Base-by-base conservation (phyloP, 2,329 filamentous ascomycete genomes). In the Curvularia sp. region DNA sequence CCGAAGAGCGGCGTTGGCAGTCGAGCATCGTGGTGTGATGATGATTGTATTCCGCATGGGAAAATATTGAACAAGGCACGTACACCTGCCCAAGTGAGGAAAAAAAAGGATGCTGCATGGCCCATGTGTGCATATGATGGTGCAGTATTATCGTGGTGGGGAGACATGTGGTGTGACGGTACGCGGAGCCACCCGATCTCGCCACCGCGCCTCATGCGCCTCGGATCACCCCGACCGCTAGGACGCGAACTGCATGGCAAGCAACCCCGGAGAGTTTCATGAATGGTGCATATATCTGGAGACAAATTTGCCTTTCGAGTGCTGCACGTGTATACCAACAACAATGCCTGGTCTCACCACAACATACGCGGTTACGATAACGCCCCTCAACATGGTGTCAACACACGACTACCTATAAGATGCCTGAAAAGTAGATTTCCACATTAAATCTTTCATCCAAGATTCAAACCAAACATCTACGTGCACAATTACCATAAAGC, bases 111-210 rank as follows among this genome's bases (percentile, higher is more conserved):
- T 32, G 9, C 23, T 15, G 30, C 18, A 36, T 23, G 8, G 10
- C 8, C 19, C n/a, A 7, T 30, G 13, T 32, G 47, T 10, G 30
- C 27, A 48, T 5, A 18, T 32, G 15, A 19, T 28, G 34, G 39
- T 2, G 36, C 30, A 49, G 28, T 12, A 13, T 25, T 15, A 1
- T 13, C 27, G 18, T 23, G 23, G 55, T 63, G 58, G 61, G 23
- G 51, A 58, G 56, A 59, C 34, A 53, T 10, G 25, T 60, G 58
- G 54, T 51, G 59, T 57, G 54, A 57, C 13, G 21, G 36, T 12
- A 25, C 9, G 32, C 59, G 59, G 56, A 30, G 42, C 13, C 45
- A 30, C 53, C 52, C 53, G 53, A 18, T 39, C 47, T 50, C 48
- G 39, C 43, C 48, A 59, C 59, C 5, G 15, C 12, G 19, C 53